Evolutionary conservation across 2,329 filamentous ascomycete species (phyloP).

Genomic region (Claviceps pazoutovae): DNA sequence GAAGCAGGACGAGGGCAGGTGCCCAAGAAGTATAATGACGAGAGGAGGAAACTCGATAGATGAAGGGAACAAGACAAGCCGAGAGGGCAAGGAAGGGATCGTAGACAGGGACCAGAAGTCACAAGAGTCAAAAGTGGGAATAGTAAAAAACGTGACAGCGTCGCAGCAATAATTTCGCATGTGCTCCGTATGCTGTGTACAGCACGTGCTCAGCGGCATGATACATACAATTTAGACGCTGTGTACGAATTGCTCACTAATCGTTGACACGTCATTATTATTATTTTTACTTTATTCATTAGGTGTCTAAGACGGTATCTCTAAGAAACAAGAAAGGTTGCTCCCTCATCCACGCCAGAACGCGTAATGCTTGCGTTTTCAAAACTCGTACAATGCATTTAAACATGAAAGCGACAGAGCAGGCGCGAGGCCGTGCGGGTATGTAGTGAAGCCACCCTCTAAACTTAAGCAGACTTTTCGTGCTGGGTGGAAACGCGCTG

Average conservation of each 20-base stretch:
- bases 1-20: too few species aligned
- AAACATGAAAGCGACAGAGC: slow-evolving; percentile 26
- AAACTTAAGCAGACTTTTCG: slow-evolving; percentile 64
- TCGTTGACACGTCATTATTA: background rate
- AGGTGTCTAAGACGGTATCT: slow-evolving; percentile 24
- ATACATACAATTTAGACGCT: too few species aligned
- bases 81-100: too few species aligned
- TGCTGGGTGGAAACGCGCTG: slow-evolving; percentile 86
- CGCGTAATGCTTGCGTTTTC: slow-evolving; percentile 18
- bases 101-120: too few species aligned
- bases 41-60: too few species aligned
- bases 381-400: slow-evolving; percentile 25
- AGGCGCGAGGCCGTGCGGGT: slow-evolving; percentile 22
- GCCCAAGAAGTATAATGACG: too few species aligned
- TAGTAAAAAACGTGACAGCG: too few species aligned
- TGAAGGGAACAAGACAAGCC: too few species aligned
- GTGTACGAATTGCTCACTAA: background rate
- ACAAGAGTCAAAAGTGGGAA: too few species aligned
- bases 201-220: too few species aligned
- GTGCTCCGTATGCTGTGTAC: too few species aligned
- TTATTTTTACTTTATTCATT: slow-evolving; percentile 28
- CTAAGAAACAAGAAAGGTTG: slow-evolving; percentile 25
- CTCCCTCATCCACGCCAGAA: slow-evolving; percentile 20
- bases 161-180: too few species aligned
- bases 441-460: slow-evolving; percentile 19